Base-by-base conservation (phyloP, 768 basidiomycete genomes). In the Russula virescens region DNA sequence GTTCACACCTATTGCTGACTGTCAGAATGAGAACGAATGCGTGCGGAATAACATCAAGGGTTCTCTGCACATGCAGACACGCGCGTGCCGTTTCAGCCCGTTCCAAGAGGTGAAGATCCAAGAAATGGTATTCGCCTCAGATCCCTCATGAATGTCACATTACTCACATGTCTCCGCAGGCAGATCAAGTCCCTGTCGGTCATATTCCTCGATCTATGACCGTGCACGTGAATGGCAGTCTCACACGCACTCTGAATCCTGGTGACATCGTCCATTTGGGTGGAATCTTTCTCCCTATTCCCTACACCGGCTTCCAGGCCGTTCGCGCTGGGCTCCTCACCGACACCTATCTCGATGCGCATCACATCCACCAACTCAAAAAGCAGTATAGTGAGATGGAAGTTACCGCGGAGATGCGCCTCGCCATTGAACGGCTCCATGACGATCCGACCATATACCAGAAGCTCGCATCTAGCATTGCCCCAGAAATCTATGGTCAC, bases 181-280 rank as follows among this genome's bases (percentile, higher is more conserved):
- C 96, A 26, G 96, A 98, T 71, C 97, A 99, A 86, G 97, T 99
- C 1, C 97, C 97, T 25, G 96, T 99, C 51, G 97, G 97, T 5
- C 97, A 99, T 73, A 99, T 99, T 61, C 97, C 97, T 25, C 88
- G 97, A 43, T 94, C 95, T 3, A 98, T 98, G 97, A 94, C 94
- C 0, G 74, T 97, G n/a, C 94, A 99, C 71, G 80, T 98, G 38
- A 86, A 92, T 66, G 97, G 97, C 25, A 87, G 81, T 63, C 81
- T 97, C 40, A 95, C 94, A 9, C 89, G 97, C 35, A 79, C 82
- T 62, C 87, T 98, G 85, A 94, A 88, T 70, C 97, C 97, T 0
- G 97, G 97, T 28, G 97, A 99, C 71, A 88, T 97, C 34, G 89
- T 98, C 49, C 87, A 98, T 73, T 78, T 98, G 35, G 89, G 92